Evolutionary conservation across 257 asterid species (phyloP), one percentile per base, ranked within the genome.

Genomic region (Verbascum thapsus): DNA sequence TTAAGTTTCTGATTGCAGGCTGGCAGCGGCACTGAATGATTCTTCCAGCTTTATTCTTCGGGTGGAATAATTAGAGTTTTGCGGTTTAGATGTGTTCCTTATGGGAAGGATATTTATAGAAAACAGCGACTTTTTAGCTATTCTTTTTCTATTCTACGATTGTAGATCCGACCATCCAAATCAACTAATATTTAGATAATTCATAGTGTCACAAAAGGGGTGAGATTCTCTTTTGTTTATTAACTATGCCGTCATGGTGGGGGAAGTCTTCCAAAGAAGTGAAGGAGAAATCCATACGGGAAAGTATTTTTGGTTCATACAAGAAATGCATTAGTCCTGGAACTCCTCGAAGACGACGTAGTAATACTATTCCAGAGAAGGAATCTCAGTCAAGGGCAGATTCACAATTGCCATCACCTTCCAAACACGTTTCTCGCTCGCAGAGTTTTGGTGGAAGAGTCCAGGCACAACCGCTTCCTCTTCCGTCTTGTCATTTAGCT

Each of bases 391-490:
- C 73, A n/a, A 58, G 70, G 65, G 62, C 62, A 34, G 74, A 44
- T 68, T 73, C 77, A n/a, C 58, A 18, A 40, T 70, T 77, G 45
- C 73, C 73, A 48, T 72, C 72, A 23, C 71, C 85, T 42, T 69
- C 72, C 66, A 68, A 58, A 54, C 75, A 72, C 42, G 77, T 68
- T 13, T 70, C 77, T 22, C 64, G 59, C 10, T 45, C 69, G 72
- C 86, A 80, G 64, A 68, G 75, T 64, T 70, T 70, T 64, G 65
- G 61, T 41, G 75, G 70, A 39, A 71, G 57, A 26, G 67, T 71
- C 66, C 78, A 72, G 64, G 78, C 82, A 47, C 76, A 82, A 72
- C 74, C 84, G 44, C 89, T 83, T 68, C 86, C 86, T 68, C 79
- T 67, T 53, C 89, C 82, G 11, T 45, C 34, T 44, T 50, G 39